These are phyloP conservation scores for Bacidia gigantensis DNA, from an alignment of 495 filamentous ascomycete genomes.

Conservation along the genomic window DNA sequence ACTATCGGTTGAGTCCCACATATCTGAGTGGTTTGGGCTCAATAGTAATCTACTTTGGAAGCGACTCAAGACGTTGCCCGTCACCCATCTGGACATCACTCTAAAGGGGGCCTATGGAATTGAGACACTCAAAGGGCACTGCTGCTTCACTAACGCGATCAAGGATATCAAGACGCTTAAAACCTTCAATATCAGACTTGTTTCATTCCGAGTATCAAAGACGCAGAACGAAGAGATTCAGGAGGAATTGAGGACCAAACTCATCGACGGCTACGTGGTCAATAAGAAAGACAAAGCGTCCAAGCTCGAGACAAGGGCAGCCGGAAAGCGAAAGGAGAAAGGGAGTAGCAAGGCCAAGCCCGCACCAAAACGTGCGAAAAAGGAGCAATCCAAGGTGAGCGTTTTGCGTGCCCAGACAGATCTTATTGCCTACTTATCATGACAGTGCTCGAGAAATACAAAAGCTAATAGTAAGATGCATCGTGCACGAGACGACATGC, in stretches of 20 bases:
- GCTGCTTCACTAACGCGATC: slow-evolving; percentile 4
- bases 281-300: neutral
- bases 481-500: neutral
- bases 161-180: slow-evolving; percentile 1
- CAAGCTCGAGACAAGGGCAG: neutral
- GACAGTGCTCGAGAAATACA: no score
- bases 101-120: slow-evolving; percentile 1
- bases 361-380: no score
- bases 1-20: slow-evolving; percentile 4
- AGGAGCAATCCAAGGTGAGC: no score
- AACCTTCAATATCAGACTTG: slow-evolving; percentile 2
- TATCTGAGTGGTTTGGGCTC: neutral
- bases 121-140: neutral
- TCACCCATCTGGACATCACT: slow-evolving; percentile 10
- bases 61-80: slow-evolving; percentile 1
- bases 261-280: slow-evolving; percentile 1
- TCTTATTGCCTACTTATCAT: no score
- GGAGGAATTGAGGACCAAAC: neutral
- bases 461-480: neutral
- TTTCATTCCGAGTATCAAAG: neutral
- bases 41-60: neutral
- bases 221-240: slow-evolving; percentile 3
- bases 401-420: no score
- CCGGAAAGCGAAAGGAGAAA: neutral
- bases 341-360: neutral